Percentiles rank a stretch among this genome's conserved stretches.
These are phyloP conservation scores for Beauveria scarabaeidicola DNA, from an alignment of 2,329 filamentous ascomycete species.

Conservation along the genomic window DNA sequence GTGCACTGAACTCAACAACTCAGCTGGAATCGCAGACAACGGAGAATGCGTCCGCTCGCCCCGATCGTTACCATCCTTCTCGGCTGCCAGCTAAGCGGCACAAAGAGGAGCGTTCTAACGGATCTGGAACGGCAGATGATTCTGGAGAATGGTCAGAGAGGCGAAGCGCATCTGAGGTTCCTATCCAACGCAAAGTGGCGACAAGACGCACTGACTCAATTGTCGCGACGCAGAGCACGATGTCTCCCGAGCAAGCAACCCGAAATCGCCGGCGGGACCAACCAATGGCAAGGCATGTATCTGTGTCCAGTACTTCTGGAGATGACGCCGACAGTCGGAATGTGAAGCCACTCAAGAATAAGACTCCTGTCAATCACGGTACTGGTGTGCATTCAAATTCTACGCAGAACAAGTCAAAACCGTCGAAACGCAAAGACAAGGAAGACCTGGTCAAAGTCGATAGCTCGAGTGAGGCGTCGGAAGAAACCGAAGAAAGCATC, in stretches of 20 bases:
- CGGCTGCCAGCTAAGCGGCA: not conserved
- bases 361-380: not conserved
- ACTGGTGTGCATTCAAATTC: not conserved
- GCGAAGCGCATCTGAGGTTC: not conserved
- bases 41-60: not conserved
- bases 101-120: slow-evolving; percentile 13
- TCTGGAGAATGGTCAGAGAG: slow-evolving; percentile 6
- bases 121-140: slow-evolving; percentile 16
- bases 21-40: not conserved
- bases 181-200: slow-evolving; percentile 14
- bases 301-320: slow-evolving; percentile 16
- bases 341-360: slow-evolving; percentile 1
- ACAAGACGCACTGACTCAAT: slow-evolving; percentile 12
- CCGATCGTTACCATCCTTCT: not conserved
- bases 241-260: slow-evolving; percentile 13
- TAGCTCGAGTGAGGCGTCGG: slow-evolving; percentile 39
- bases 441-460: slow-evolving; percentile 30
- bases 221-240: slow-evolving; percentile 11
- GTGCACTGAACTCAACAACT: slow-evolving; percentile 35
- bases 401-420: not conserved
- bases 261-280: slow-evolving; percentile 16
- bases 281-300: slow-evolving; percentile 3
- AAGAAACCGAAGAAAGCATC: slow-evolving; percentile 31
- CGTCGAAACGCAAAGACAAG: slow-evolving; percentile 24
- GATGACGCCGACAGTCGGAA: slow-evolving; percentile 13